A percentile compares a stretch with the other conserved stretches of the same genome.
These are phyloP conservation scores for Eucalyptus cladocalyx DNA, from an alignment of 345 rosid species.

Conservation along the genomic window DNA sequence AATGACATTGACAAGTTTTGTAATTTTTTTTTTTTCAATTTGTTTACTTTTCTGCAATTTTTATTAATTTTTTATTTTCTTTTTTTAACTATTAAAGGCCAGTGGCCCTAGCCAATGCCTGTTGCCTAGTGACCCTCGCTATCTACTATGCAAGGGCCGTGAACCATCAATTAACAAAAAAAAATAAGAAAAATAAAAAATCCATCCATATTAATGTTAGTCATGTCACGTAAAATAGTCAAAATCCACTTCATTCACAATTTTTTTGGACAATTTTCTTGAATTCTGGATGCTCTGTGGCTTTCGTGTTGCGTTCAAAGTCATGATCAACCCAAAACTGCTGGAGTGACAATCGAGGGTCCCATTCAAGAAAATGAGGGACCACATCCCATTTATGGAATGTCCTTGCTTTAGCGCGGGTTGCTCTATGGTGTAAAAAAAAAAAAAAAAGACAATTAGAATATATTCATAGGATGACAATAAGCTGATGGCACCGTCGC, in stretches of 20 bases:
- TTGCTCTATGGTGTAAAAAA: too few species aligned
- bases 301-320: background rate
- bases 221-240: background rate
- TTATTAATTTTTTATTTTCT: too few species aligned
- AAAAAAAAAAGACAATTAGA: background rate
- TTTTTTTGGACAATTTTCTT: background rate
- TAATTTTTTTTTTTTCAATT: too few species aligned
- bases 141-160: background rate
- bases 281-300: background rate
- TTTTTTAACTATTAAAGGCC: background rate
- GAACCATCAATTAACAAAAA: too few species aligned
- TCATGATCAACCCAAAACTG: background rate
- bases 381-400: background rate
- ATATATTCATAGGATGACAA: background rate
- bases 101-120: background rate
- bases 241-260: background rate
- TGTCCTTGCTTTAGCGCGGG: background rate
- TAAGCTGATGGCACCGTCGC: too few species aligned
- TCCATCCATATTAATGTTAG: accelerated
- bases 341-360: background rate
- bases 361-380: background rate
- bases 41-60: too few species aligned
- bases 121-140: background rate
- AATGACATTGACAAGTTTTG: too few species aligned
- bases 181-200: too few species aligned